Percentiles rank a stretch among this genome's conserved stretches.
Conservation (phyloP, 129 eudicot species). For the Smallanthus sonchifolius region DNA sequence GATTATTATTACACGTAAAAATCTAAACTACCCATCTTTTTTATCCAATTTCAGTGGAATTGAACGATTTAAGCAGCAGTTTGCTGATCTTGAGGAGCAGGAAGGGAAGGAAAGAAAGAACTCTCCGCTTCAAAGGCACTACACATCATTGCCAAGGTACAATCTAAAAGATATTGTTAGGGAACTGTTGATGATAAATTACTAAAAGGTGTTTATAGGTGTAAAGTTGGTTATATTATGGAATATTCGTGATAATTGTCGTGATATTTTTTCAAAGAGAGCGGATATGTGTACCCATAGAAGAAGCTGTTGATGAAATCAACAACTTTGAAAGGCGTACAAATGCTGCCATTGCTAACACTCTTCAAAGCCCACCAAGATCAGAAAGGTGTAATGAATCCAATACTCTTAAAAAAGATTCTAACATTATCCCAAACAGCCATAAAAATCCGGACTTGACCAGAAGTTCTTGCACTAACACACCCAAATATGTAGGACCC, state of each 20-base stretch:
- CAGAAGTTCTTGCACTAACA: slow-evolving; percentile 66
- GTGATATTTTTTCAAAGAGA: slow-evolving; percentile 44
- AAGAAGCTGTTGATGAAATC: slow-evolving; percentile 56
- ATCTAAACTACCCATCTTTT: slow-evolving; percentile 1
- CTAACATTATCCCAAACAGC: slow-evolving; percentile 31
- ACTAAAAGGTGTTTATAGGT: neutral
- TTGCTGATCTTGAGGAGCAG: slow-evolving; percentile 74
- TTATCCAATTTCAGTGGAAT: slow-evolving; percentile 50
- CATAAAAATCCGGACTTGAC: slow-evolving; percentile 39
- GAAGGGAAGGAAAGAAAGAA: slow-evolving; percentile 44
- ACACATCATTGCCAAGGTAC: slow-evolving; percentile 91
- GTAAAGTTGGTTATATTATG: neutral
- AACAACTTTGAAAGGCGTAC: slow-evolving; percentile 39
- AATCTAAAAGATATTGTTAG: neutral
- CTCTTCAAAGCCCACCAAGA: slow-evolving; percentile 57
- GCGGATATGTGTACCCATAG: slow-evolving; percentile 66
- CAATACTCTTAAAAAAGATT: slow-evolving; percentile 29
- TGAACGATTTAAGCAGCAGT: slow-evolving; percentile 66
- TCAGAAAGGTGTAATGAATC: slow-evolving; percentile 35
- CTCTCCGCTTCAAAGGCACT: slow-evolving; percentile 68
- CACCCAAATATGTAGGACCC: slow-evolving; percentile 65
- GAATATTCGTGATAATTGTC: neutral
- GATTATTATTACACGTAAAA: neutral
- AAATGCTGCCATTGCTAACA: slow-evolving; percentile 49
- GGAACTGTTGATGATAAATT: neutral